Base-by-base conservation (phyloP, 331 rosid species). In the Quercus lobata region DNA sequence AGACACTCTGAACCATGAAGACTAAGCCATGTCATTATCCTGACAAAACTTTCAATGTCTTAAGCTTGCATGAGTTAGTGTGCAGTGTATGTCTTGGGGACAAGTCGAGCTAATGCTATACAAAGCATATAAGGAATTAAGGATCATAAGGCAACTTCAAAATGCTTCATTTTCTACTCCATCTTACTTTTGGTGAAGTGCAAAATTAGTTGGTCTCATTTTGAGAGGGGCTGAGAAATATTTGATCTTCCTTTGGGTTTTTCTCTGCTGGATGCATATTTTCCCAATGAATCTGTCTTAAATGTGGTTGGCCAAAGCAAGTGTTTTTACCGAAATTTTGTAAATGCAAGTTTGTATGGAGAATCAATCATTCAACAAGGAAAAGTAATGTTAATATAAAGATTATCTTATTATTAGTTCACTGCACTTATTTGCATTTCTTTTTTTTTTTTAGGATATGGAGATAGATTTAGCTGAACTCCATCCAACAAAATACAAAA, bases 1-100 rank as follows among this genome's bases (percentile, higher is more conserved):
- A 68, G 89, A 89, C 82, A 65, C 81, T 62, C 83, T 22, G 73
- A 89, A 86, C 73, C 73, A 68, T 55, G 79, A 81, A 70, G 90
- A 83, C 18, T 84, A 90, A 0, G 87, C 87, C 21, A 25, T 76
- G 22, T 82, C 89, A 34, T 84, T 86, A 52, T 54, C 86, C 79
- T 73, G 5, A 62, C 79, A 82, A 49, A 71, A 83, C 54, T 18
- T 68, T 7, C 75, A 57, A 25, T 75, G 71, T 71, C 69, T 25
- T 62, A 68, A 70, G 60, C 35, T 68, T 69, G 32, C 72, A 52
- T 62, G 52, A 55, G 77, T 60, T 56, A 44, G 30, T 72, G 54
- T 37, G 73, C 41, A 29, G 84, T 63, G 65, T 78, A 21, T 82
- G 72, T 58, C 55, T 5, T 82, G 70, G 6, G 12, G 30, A 78